Base-by-base conservation (phyloP, 179 eudicot genomes). In the Nepenthes alata region DNA sequence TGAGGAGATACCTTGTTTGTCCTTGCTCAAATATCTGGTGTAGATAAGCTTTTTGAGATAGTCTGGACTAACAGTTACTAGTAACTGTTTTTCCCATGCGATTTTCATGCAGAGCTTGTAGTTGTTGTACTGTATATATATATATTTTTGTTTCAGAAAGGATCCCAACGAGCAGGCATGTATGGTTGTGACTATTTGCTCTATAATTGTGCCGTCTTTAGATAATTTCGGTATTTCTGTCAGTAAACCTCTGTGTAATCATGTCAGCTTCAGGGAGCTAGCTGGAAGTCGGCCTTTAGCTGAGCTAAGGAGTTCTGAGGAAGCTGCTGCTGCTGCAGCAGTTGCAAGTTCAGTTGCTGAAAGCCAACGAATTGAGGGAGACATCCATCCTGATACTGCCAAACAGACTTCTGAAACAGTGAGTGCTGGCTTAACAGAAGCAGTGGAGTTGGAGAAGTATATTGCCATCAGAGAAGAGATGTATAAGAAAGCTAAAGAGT, bases 401-500 rank as follows among this genome's bases (percentile, higher is more conserved):
- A 95, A 89, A 35, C 74, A 70, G 37, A 75, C 89, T 61, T 70
- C 85, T 62, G 80, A 78, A 74, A 77, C 85, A 67, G 74, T 51
- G 66, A 84, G 73, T 84, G 67, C 85, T 69, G 84, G 81, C 71
- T 73, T 79, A 68, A 69, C 84, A 70, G 95, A 83, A 57, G 86
- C 86, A 14, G 96, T 82, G 74, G 91, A 90, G 81, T 77, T 90
- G 91, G 96, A 91, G 80, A 84, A 83, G 80, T 94, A 87, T 74
- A 81, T 94, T 45, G 77, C 97, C 62, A 61, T 85, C 65, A 82
- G 99, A 79, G 99, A 94, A 75, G 99, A 94, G 78, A 64, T 83
- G 66, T 84, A 80, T 74, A 83, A 73, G 80, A 94, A 81, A 76
- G 83, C 97, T 66, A 90, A 87, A 78, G 99, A 91, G 80, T 79